Evolutionary conservation across 2,329 filamentous ascomycete species (phyloP), one percentile per base, ranked within the genome.

Genomic region (Leptographium radiaticola): DNA sequence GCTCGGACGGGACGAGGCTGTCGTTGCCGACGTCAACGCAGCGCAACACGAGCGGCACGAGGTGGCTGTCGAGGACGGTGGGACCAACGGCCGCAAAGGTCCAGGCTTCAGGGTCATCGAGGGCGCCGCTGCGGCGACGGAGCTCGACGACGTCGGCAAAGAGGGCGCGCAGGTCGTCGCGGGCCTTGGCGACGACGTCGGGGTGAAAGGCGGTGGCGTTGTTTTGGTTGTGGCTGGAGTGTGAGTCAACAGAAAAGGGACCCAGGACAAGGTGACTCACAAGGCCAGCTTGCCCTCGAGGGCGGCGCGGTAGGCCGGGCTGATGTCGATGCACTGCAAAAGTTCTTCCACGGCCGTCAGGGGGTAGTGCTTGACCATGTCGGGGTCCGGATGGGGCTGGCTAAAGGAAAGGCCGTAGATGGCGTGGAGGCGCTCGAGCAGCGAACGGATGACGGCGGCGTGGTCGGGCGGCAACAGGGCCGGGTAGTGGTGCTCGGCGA

Each of bases 61-160:
- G 18, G 13, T 52, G 50, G 50, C 42, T 46, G 43, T 52, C 50
- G 11, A 52, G 50, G 9, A 46, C 20, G 31, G 50, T 52, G 16
- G 50, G 50, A 11, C 50, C 50, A 6, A 46, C 43, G 11, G 18
- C 20, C 6, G 18, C 50, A 46, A 52, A 52, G 0, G 20, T 39
- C 50, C 50, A 52, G 6, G 18, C 42, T 2, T 39, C 36, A 10
- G 13, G 13, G 13, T 39, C 10, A 11, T 33, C 43, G 12, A 16
- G 46, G 12, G 42, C 9, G 12, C 47, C 47, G 34, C 20, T 49
- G 5, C 30, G n/a, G 11, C 34, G 18, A 18, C 42, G 50, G 10
- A 39, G 42, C 18, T 39, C 33, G 6, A 52, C 18, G 11, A 52
- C 15, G 6, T 46, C 18, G 6, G 40, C 42, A 13, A 45, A 52